Conservation (phyloP, 2,329 filamentous ascomycete species). For the Fusarium staphyleae region DNA sequence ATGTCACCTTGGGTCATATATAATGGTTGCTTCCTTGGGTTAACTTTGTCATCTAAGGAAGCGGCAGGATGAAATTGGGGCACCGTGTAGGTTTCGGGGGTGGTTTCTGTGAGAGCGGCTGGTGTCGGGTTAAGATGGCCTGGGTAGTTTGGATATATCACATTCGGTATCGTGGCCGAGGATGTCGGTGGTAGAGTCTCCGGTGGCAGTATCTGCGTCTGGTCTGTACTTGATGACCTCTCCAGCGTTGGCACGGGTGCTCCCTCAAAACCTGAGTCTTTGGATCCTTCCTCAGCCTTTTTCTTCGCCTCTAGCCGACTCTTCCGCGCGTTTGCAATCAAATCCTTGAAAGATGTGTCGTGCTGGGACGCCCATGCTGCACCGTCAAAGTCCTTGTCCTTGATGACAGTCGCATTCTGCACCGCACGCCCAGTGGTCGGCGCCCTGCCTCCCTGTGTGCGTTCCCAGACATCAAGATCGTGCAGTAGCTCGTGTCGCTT, state of each 20-base stretch:
- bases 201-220: not conserved
- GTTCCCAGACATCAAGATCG: slow-evolving; percentile 88
- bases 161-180: not conserved
- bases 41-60: not conserved
- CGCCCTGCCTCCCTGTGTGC: slow-evolving; percentile 73
- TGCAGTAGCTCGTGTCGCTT: slow-evolving; percentile 73
- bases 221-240: not conserved
- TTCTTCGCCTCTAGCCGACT: slow-evolving; percentile 55
- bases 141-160: not conserved
- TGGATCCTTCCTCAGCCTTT: slow-evolving; percentile 34
- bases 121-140: not conserved
- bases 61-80: not conserved
- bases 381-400: slow-evolving; percentile 88
- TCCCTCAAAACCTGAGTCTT: slow-evolving; percentile 8
- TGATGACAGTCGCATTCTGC: slow-evolving; percentile 61
- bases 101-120: not conserved
- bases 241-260: not conserved
- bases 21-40: not conserved
- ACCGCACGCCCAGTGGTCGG: slow-evolving; percentile 46
- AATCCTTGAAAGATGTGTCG: slow-evolving; percentile 74
- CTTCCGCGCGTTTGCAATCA: slow-evolving; percentile 78
- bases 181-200: not conserved
- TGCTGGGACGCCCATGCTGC: slow-evolving; percentile 77
- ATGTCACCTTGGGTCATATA: not conserved
- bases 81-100: not conserved